These are phyloP conservation scores for Piloderma croceum DNA, from an alignment of 768 basidiomycete genomes.

Conservation along the genomic window DNA sequence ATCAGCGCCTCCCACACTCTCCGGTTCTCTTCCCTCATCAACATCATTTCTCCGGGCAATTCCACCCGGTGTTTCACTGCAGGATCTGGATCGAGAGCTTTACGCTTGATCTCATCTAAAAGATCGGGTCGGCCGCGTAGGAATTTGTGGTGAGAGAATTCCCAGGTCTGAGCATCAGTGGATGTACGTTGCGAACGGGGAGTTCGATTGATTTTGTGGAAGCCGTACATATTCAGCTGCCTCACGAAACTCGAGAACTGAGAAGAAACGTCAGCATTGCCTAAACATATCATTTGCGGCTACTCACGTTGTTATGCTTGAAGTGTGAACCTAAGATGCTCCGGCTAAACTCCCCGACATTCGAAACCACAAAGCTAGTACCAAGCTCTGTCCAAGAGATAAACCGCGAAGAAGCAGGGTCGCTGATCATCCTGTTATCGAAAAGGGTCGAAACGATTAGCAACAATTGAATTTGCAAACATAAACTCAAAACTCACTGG, in stretches of 20 bases:
- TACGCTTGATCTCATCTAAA: constrained; percentile 81
- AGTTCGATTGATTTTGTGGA: constrained; percentile 91
- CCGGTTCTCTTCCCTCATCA: constrained; percentile 70
- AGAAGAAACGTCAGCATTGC: constrained; percentile 5
- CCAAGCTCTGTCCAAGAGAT: constrained; percentile 82
- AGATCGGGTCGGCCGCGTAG: constrained; percentile 75
- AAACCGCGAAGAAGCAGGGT: constrained; percentile 71
- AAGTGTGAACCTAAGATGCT: constrained; percentile 83
- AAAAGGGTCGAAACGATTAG: neutral
- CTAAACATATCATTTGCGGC: constrained; percentile 5
- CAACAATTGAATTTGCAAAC: too few species aligned
- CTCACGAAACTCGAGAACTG: constrained; percentile 93
- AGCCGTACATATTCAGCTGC: constrained; percentile 95
- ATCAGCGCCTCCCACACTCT: constrained; percentile 53
- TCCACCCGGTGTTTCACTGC: constrained; percentile 67
- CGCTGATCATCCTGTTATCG: constrained; percentile 76
- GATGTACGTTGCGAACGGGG: constrained; percentile 80
- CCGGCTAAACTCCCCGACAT: constrained; percentile 80
- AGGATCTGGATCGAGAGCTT: constrained; percentile 77
- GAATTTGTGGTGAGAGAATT: constrained; percentile 86
- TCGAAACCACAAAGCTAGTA: constrained; percentile 80
- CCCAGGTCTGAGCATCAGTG: constrained; percentile 79
- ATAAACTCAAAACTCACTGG: constrained; percentile 47
- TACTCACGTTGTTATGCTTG: constrained; percentile 81
- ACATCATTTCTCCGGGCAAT: constrained; percentile 73